These are phyloP conservation scores for Croton laevigatus DNA, from an alignment of 441 rosid genomes.

Conservation along the genomic window DNA sequence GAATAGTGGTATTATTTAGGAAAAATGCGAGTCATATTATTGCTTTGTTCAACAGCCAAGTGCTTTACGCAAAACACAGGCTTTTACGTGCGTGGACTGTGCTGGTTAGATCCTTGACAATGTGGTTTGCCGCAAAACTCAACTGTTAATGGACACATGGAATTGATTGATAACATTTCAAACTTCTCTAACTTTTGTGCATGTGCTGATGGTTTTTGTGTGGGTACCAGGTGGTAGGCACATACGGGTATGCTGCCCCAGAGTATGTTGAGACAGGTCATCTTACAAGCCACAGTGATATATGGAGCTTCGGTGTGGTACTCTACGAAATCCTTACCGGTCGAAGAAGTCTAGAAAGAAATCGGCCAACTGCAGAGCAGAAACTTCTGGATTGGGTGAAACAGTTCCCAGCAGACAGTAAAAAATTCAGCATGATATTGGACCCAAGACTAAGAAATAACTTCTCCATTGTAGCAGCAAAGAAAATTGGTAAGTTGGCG, in stretches of 20 bases:
- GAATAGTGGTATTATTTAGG: too few relatives aligned
- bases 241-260: conserved; percentile 91
- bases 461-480: conserved; percentile 49
- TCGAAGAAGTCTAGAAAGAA: conserved; percentile 67
- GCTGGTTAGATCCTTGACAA: background rate
- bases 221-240: conserved; percentile 68
- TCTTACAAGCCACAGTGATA: conserved; percentile 63
- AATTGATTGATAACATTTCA: background rate
- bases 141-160: background rate
- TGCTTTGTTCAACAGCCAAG: too few relatives aligned
- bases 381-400: conserved; percentile 76
- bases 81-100: too few relatives aligned
- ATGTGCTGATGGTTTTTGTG: background rate
- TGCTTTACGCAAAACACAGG: too few relatives aligned
- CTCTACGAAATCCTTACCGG: conserved; percentile 80
- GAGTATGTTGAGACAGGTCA: conserved; percentile 89
- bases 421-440: conserved; percentile 55
- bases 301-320: conserved; percentile 88
- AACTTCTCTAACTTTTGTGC: background rate
- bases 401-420: conserved; percentile 64
- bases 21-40: too few relatives aligned
- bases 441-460: conserved; percentile 62
- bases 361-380: conserved; percentile 58
- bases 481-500: conserved; percentile 66
- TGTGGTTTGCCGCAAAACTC: background rate